Conservation (phyloP, 805 yeast genomes). For the Osmozyma mogii region DNA sequence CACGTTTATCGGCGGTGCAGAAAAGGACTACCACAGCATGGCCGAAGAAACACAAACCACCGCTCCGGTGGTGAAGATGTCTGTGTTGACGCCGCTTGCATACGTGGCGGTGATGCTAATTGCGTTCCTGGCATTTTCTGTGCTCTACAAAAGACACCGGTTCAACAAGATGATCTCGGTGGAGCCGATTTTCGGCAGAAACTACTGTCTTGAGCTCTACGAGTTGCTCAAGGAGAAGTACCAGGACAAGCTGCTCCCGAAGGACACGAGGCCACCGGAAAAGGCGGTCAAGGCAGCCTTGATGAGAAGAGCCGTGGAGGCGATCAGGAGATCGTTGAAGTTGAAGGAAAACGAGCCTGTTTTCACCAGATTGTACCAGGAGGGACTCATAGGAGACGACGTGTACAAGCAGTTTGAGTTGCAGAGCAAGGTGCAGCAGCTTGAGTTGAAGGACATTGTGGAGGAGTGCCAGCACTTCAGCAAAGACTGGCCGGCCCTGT, state of each 20-base stretch:
- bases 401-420: constrained; percentile 71
- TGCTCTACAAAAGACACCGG: constrained; percentile 54
- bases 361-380: constrained; percentile 66
- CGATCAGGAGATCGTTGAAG: constrained; percentile 74
- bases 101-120: constrained; percentile 65
- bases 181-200: constrained; percentile 67
- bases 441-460: constrained; percentile 72
- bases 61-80: constrained; percentile 16
- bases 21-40: no score
- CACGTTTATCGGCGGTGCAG: no score
- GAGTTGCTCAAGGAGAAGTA: constrained; percentile 44
- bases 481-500: constrained; percentile 71
- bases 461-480: constrained; percentile 65
- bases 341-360: constrained; percentile 71
- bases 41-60: constrained; percentile 12
- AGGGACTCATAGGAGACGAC: constrained; percentile 89
- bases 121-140: constrained; percentile 62
- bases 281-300: constrained; percentile 61
- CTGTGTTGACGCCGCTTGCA: constrained; percentile 57
- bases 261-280: constrained; percentile 56
- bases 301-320: constrained; percentile 68
- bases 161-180: constrained; percentile 46
- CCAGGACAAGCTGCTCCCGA: constrained; percentile 30
- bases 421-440: constrained; percentile 69
- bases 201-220: constrained; percentile 59